Evolutionary conservation across 2,329 filamentous ascomycete species (phyloP).

Genomic region (Hypoxylon sp.): DNA sequence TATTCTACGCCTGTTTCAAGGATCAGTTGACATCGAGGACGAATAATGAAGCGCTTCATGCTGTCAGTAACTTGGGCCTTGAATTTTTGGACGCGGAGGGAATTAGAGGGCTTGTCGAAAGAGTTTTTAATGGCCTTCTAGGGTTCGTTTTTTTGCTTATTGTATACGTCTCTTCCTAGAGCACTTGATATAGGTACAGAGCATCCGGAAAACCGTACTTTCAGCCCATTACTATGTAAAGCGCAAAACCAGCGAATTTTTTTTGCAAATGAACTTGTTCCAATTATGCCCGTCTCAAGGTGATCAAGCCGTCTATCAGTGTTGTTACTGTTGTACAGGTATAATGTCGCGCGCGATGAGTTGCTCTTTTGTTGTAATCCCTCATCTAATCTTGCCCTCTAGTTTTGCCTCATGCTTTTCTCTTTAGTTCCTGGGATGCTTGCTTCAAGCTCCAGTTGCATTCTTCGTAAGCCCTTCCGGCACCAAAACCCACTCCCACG

Average conservation of each 20-base stretch:
- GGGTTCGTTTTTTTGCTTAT: constrained; percentile 28
- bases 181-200: constrained; percentile 37
- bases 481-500: constrained; percentile 93
- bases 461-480: constrained; percentile 97
- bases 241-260: constrained; percentile 11
- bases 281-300: constrained; percentile 34
- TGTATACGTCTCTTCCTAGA: constrained; percentile 27
- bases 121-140: constrained; percentile 24
- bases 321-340: constrained; percentile 44
- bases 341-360: constrained; percentile 32
- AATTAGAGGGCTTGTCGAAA: constrained; percentile 13
- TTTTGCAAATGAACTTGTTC: constrained; percentile 29
- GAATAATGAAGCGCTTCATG: constrained; percentile 18
- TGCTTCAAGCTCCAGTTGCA: constrained; percentile 85
- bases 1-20: constrained; percentile 30
- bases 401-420: constrained; percentile 56
- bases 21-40: constrained; percentile 35
- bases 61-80: constrained; percentile 14
- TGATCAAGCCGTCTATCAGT: constrained; percentile 39
- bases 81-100: constrained; percentile 6
- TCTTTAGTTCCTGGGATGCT: constrained; percentile 70
- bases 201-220: constrained; percentile 22
- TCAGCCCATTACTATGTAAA: constrained; percentile 17
- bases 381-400: constrained; percentile 17
- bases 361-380: constrained; percentile 30